Evolutionary conservation across 2,329 filamentous ascomycete species (phyloP), one percentile per base, ranked within the genome.

Genomic region (Leptographium wingfieldii): DNA sequence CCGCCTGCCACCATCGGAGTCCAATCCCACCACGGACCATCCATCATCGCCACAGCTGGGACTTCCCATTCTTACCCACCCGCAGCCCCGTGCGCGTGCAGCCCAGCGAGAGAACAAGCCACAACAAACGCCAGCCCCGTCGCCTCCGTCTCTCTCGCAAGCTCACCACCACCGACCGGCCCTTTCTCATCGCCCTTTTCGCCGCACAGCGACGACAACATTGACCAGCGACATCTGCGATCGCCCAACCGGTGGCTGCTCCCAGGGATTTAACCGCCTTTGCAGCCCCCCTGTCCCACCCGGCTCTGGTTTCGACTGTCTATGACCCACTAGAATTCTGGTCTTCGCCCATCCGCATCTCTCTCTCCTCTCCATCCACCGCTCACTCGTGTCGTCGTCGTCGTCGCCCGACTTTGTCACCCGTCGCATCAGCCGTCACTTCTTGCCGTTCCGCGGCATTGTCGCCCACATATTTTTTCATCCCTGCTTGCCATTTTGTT

Each of bases 51-150:
- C 57, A 59, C 57, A 55, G 22, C 22, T 38, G 25, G n/a, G n/a
- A 22, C 14, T 40, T 57, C n/a, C 40, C 22, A 14, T 38, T 22
- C 27, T 43, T 58, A 58, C 43, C 51, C 46, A 57, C 56, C 56
- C 29, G 31, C 43, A 51, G 46, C 31, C 46, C 56, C 56, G 56
- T 57, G 56, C 56, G 56, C 56, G 56, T 48, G 55, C 55, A 48
- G 35, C 54, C 54, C 35, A 25, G 54, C 54, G 25, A n/a, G n/a
- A 22, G 33, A 31, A 29, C 38, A 35, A 57, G 40, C 55, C 55
- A 49, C 55, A 48, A 46, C 55, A 31, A 25, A 57, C 55, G 25
- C 2, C 55, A 56, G 55, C 55, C 55, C 53, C n/a, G 53, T 25
- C 31, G 10, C 33, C 33, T 35, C 33, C 33, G 33, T 35, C 33